Evolutionary conservation across 2,329 filamentous ascomycete genomes (phyloP).

Genomic region (Colletotrichum falcatum): DNA sequence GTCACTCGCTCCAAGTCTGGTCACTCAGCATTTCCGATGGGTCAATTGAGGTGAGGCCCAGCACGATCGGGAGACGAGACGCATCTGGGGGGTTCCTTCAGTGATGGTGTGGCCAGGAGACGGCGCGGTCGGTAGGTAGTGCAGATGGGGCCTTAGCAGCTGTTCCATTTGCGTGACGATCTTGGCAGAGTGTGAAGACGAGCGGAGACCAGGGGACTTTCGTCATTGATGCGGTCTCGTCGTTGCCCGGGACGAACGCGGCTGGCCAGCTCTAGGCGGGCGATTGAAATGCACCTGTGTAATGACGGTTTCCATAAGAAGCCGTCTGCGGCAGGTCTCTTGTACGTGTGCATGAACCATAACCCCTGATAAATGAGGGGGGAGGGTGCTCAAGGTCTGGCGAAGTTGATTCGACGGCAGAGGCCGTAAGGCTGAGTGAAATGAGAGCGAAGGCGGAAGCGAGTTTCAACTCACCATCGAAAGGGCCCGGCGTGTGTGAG

Average conservation of each 20-base stretch:
- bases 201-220: not conserved
- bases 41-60: not conserved
- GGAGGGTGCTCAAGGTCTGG: not conserved
- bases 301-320: not conserved
- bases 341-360: not conserved
- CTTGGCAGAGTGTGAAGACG: not conserved
- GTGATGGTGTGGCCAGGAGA: not conserved
- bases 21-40: conserved; percentile 26
- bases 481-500: conserved; percentile 5
- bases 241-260: not conserved
- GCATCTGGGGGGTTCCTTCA: not conserved
- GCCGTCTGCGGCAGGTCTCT: not conserved
- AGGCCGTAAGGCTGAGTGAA: conserved; percentile 19
- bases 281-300: too few species aligned
- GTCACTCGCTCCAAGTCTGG: not conserved
- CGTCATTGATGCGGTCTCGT: not conserved
- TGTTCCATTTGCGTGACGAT: not conserved
- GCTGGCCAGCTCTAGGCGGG: not conserved
- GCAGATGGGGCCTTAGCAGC: not conserved
- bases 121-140: conserved; percentile 24
- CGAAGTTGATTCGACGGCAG: not conserved
- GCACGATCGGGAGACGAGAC: conserved; percentile 19
- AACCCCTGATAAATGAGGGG: not conserved
- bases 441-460: not conserved
- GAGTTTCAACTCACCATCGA: not conserved